A percentile compares a stretch with the other conserved stretches of the same genome.
phyloP scores from a whole-genome alignment of 2,329 filamentous ascomycete genomes.

The Septoria linicola region DNA sequence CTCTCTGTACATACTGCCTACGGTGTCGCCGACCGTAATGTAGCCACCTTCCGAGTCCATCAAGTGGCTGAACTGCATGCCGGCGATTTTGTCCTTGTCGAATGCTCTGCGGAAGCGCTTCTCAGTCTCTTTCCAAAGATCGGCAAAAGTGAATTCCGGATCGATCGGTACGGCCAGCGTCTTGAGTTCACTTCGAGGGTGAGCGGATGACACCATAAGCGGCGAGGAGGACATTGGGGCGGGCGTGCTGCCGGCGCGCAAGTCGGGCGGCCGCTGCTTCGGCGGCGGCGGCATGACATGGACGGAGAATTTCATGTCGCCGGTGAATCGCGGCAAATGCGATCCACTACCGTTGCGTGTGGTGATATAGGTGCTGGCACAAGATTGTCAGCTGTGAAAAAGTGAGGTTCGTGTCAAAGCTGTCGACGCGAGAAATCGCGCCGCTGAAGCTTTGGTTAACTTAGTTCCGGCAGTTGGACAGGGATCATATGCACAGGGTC shows the following conservation, averaged over 20 bases:
- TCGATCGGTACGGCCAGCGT: conserved; percentile 6
- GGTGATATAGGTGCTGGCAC: neutral
- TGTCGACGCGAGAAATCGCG: no score
- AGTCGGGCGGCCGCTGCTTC: conserved; percentile 6
- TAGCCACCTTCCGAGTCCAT: conserved; percentile 4
- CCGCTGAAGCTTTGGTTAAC: neutral
- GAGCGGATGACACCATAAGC: neutral
- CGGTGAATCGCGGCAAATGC: neutral
- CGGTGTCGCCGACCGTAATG: conserved; percentile 5
- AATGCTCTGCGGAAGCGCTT: neutral
- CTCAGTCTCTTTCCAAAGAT: conserved; percentile 8
- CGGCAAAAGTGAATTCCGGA: neutral
- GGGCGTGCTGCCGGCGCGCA: neutral
- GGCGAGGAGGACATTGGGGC: neutral
- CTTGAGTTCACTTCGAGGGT: neutral
- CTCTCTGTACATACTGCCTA: conserved; percentile 2
- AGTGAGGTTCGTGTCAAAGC: neutral
- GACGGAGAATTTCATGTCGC: conserved; percentile 12
- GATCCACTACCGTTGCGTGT: neutral
- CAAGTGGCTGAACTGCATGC: conserved; percentile 12
- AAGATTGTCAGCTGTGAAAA: no score
- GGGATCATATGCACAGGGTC: neutral
- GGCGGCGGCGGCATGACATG: conserved; percentile 12
- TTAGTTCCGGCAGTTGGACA: no score
- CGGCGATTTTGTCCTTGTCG: conserved; percentile 5